Evolutionary conservation across 495 filamentous ascomycete genomes (phyloP).

Genomic region (Penicillium parvum): DNA sequence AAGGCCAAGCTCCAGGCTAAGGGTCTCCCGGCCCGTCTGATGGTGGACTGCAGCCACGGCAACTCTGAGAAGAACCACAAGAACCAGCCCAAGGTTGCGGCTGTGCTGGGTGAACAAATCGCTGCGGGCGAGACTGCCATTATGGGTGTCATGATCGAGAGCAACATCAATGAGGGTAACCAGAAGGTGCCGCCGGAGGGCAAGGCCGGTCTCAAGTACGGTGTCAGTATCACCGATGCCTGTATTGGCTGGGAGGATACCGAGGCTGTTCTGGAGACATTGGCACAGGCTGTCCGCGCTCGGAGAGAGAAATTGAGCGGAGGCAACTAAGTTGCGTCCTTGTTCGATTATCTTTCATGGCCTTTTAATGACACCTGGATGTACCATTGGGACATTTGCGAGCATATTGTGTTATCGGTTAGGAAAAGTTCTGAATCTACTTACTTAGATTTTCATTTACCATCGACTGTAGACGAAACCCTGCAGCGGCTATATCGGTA

Average conservation of each 20-base stretch:
- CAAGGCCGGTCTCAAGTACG: slow-evolving; percentile 84
- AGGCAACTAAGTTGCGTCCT: slow-evolving; percentile 15
- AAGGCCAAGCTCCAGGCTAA: slow-evolving; percentile 64
- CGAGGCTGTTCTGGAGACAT: slow-evolving; percentile 67
- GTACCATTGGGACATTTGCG: slow-evolving; percentile 11
- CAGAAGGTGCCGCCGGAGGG: slow-evolving; percentile 93
- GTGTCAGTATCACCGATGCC: slow-evolving; percentile 95
- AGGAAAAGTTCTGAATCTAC: slow-evolving; percentile 15
- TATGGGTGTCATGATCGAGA: slow-evolving; percentile 99
- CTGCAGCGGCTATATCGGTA: no score
- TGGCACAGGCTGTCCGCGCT: slow-evolving; percentile 77
- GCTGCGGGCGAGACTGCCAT: slow-evolving; percentile 77
- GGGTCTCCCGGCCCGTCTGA: slow-evolving; percentile 68
- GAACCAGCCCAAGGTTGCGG: slow-evolving; percentile 95
- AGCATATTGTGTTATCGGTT: slow-evolving; percentile 10
- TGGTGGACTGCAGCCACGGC: slow-evolving; percentile 98
- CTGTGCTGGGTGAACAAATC: slow-evolving; percentile 76
- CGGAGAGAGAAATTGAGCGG: slow-evolving; percentile 34
- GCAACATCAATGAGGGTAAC: slow-evolving; percentile 88
- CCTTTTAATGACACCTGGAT: slow-evolving; percentile 10
- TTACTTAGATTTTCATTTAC: neutral
- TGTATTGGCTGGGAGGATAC: slow-evolving; percentile 96
- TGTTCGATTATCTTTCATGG: slow-evolving; percentile 3
- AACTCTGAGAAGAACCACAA: slow-evolving; percentile 95
- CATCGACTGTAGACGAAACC: neutral